Evolutionary conservation across 164 flowering plant species (phyloP).

Genomic region (Kingdonia uniflora): DNA sequence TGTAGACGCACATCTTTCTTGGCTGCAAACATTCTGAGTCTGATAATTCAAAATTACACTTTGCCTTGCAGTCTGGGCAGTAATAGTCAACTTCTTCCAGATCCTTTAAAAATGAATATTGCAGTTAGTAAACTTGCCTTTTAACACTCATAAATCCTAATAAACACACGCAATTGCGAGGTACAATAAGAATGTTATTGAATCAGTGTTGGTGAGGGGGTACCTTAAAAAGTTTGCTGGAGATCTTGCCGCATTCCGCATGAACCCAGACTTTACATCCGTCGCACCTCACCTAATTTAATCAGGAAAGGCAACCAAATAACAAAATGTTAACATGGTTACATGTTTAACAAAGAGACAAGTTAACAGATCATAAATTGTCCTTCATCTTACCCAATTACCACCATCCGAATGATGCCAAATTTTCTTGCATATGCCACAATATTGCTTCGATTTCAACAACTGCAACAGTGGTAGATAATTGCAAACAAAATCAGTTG

Average conservation of each 20-base stretch:
- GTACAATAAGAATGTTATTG: background rate
- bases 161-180: too few relatives aligned
- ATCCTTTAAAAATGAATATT: slow-evolving; percentile 31
- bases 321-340: background rate
- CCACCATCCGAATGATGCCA: slow-evolving; percentile 93
- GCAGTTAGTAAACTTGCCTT: background rate
- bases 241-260: slow-evolving; percentile 77
- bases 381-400: slow-evolving; percentile 59
- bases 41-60: slow-evolving; percentile 65
- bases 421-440: slow-evolving; percentile 94
- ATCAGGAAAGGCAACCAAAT: background rate
- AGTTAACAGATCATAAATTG: background rate
- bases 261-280: slow-evolving; percentile 97
- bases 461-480: slow-evolving; percentile 33
- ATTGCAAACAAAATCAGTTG: too few relatives aligned
- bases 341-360: background rate
- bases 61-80: slow-evolving; percentile 89
- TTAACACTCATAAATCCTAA: too few relatives aligned
- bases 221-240: slow-evolving; percentile 61
- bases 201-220: slow-evolving; percentile 4
- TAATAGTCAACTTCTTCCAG: slow-evolving; percentile 60
- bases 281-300: slow-evolving; percentile 69
- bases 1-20: slow-evolving; percentile 24
- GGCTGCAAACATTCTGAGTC: slow-evolving; percentile 28
- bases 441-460: slow-evolving; percentile 67